Evolutionary conservation across 306 rosid genomes (phyloP).

Genomic region (Oxytropis ochrocephala): DNA sequence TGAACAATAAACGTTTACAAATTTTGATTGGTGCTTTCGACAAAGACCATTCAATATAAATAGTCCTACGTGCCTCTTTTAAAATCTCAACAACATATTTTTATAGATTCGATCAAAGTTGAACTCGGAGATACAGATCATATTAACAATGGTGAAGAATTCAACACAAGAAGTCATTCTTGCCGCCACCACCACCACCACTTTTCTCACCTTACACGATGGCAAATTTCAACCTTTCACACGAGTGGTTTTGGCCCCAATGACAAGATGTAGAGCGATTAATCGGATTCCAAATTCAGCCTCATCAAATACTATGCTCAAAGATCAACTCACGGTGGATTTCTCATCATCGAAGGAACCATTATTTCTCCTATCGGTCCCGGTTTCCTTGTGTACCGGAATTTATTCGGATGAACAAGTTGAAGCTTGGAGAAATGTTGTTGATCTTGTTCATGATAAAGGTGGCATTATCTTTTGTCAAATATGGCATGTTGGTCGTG

Average conservation of each 20-base stretch:
- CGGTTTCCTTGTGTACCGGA: constrained; percentile 48
- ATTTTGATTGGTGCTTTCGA: too few species aligned
- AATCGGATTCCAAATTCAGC: constrained; percentile 26
- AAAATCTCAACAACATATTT: neutral
- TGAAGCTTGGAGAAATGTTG: constrained; percentile 68
- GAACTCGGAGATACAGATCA: neutral
- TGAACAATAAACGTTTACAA: too few species aligned
- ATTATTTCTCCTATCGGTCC: constrained; percentile 24
- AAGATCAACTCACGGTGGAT: constrained; percentile 31
- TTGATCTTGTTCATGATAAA: constrained; percentile 78
- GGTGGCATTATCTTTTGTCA: constrained; percentile 77
- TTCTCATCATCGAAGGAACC: constrained; percentile 40
- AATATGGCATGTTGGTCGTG: constrained; percentile 91
- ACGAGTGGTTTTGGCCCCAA: constrained; percentile 35
- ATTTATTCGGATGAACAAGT: constrained; percentile 42
- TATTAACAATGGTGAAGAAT: constrained; percentile 31
- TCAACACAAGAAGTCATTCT: neutral
- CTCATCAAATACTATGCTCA: constrained; percentile 24
- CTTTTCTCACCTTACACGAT: constrained; percentile 52
- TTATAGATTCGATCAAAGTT: neutral
- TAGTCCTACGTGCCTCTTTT: neutral
- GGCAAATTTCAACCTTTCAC: constrained; percentile 34
- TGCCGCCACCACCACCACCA: neutral
- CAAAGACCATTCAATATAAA: too few species aligned
- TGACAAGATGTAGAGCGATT: constrained; percentile 40